Base-by-base conservation (phyloP, 352 stramenopile genomes). In the Pythium guiyangense region DNA sequence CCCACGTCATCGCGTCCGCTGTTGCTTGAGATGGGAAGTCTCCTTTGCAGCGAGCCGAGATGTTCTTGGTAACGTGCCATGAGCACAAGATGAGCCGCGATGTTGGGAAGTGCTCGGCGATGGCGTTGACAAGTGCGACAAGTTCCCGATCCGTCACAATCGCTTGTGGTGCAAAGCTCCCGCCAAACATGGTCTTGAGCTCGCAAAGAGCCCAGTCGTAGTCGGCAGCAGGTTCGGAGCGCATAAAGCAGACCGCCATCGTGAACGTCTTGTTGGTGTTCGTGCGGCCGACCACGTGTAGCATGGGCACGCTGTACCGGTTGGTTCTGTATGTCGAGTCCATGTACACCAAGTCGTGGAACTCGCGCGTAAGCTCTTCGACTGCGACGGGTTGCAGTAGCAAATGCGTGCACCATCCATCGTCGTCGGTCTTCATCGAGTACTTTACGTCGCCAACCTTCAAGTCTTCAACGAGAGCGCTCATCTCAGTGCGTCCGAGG, bases 241-340 rank as follows among this genome's bases (percentile, higher is more conserved):
- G 18, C 31, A 53, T 26, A 12, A 53, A 29, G 17, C n/a, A 44
- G 6, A 54, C 17, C 17, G n/a, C 34, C 10, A 54, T 45, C 3
- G 49, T 54, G 20, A 54, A 54, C 6, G 27, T 48, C 42, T 40
- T 58, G 37, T 48, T 49, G 27, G 45, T 51, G 39, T 51, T 58
- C 18, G 37, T 58, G 15, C 37, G n/a, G 6, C 37, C 34, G 18
- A 58, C 52, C 18, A 58, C 15, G 10, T 49, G 39, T 3, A 58
- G 52, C 20, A 58, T 26, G 17, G 39, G 52, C 52, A 58, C 35
- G 29, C 25, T 26, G 39, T 29, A 58, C 18, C 35, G 17, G 17
- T 58, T 58, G 4, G 22, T 58, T 27, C 45, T 14, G 52, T 49
- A 58, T 5, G 52, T 58, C 17, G 27, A 37, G 17, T 58, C 52